These are phyloP conservation scores for Microascus cirrosus DNA, from an alignment of 2,329 filamentous ascomycete genomes.

Conservation along the genomic window DNA sequence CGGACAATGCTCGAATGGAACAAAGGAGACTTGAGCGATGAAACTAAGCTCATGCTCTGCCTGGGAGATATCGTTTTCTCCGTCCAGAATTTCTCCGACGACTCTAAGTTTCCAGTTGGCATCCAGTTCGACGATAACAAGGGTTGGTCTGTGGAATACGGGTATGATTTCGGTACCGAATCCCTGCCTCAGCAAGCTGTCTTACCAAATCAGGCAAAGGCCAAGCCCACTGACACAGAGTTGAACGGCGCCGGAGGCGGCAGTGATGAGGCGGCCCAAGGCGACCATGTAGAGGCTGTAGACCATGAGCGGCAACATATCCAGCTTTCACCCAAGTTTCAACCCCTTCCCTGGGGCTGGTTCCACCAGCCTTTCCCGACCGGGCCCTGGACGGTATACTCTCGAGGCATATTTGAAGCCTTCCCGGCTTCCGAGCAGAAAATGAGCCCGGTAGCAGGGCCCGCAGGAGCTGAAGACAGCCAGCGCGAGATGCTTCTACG, in stretches of 20 bases:
- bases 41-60: not conserved
- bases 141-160: not conserved
- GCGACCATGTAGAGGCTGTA: not conserved
- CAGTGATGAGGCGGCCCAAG: not conserved
- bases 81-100: not conserved
- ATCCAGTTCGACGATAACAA: not conserved
- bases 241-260: not conserved
- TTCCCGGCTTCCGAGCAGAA: not conserved
- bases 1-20: constrained; percentile 1
- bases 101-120: not conserved
- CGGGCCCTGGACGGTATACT: not conserved
- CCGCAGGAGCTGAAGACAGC: not conserved
- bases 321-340: constrained; percentile 14
- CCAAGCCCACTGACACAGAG: not conserved
- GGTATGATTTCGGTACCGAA: not conserved
- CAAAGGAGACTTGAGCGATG: not conserved
- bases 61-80: constrained; percentile 1
- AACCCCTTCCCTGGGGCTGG: constrained; percentile 38
- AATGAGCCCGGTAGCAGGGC: not conserved
- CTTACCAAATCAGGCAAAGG: not conserved
- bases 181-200: not conserved
- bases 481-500: constrained; percentile 3
- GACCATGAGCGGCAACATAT: not conserved
- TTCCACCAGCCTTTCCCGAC: constrained; percentile 25
- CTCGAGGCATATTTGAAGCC: constrained; percentile 1